Evolutionary conservation across 192 early-diverging fungal genomes (phyloP).

Genomic region (Umbelopsis isabellina): DNA sequence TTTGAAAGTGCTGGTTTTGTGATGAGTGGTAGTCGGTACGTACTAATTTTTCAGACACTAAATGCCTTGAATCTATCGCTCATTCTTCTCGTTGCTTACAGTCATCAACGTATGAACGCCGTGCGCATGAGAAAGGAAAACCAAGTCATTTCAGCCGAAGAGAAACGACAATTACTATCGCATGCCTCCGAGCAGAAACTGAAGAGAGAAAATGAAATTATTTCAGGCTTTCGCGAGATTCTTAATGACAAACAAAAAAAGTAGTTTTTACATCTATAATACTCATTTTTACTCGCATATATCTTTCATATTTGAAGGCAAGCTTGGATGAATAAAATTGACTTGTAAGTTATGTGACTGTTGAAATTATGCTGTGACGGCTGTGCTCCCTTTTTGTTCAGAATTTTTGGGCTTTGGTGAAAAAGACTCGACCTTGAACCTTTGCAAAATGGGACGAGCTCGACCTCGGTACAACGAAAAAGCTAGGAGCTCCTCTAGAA

Average conservation of each 20-base stretch:
- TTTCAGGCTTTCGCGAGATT: constrained; percentile 89
- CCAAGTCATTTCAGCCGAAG: constrained; percentile 95
- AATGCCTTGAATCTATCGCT: background rate
- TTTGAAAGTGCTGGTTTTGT: constrained; percentile 92
- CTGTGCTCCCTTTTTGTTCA: no score
- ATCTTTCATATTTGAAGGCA: background rate
- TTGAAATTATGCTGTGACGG: background rate
- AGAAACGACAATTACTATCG: constrained; percentile 83
- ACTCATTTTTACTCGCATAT: no score
- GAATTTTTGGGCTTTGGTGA: no score
- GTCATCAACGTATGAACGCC: constrained; percentile 92
- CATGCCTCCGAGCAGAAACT: constrained; percentile 89
- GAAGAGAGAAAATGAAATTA: constrained; percentile 90
- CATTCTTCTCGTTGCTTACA: constrained; percentile 14
- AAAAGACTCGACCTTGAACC: no score
- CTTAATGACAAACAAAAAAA: constrained; percentile 60
- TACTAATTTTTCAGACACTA: background rate
- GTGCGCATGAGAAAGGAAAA: constrained; percentile 96
- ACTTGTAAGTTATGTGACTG: no score
- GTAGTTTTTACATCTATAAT: background rate
- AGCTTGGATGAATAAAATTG: background rate
- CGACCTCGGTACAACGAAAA: constrained; percentile 61
- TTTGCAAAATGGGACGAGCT: constrained; percentile 50
- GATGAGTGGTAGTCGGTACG: constrained; percentile 90
- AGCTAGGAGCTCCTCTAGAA: constrained; percentile 52